Evolutionary conservation across 495 filamentous ascomycete species (phyloP).

Genomic region (Neurospora tetrasperma): DNA sequence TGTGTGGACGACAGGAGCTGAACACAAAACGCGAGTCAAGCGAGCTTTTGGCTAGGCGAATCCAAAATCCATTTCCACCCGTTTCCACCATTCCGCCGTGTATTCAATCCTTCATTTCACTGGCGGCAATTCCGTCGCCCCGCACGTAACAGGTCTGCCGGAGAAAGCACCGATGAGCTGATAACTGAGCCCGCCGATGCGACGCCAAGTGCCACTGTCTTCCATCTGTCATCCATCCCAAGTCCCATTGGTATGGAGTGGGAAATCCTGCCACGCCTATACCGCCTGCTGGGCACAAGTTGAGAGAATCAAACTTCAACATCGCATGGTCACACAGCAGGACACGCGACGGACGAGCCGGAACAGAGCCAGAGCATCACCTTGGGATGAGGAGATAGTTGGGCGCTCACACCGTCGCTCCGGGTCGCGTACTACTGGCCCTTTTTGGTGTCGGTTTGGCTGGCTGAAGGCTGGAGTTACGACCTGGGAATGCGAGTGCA

Average conservation of each 20-base stretch:
- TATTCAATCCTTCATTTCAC: background rate
- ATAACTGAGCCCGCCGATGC: background rate
- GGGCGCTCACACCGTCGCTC: background rate
- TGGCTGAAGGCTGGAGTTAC: background rate
- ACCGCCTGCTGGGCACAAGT: background rate
- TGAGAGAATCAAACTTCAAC: background rate
- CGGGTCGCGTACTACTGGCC: background rate
- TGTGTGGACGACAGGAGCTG: background rate
- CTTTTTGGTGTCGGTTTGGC: background rate
- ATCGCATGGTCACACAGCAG: background rate
- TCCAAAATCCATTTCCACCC: background rate
- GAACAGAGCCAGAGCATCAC: background rate
- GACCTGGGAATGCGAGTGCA: background rate
- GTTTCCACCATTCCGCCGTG: background rate
- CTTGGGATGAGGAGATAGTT: background rate
- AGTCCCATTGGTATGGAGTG: background rate
- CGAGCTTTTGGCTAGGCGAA: background rate
- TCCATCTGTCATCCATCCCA: background rate
- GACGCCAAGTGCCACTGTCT: background rate
- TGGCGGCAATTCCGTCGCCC: background rate
- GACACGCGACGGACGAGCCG: background rate
- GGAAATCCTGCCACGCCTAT: background rate
- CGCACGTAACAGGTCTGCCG: background rate
- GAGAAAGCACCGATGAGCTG: background rate
- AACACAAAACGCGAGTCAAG: background rate